Evolutionary conservation across 2,329 filamentous ascomycete species (phyloP).

Genomic region (Rhexocercosporidium sp.): DNA sequence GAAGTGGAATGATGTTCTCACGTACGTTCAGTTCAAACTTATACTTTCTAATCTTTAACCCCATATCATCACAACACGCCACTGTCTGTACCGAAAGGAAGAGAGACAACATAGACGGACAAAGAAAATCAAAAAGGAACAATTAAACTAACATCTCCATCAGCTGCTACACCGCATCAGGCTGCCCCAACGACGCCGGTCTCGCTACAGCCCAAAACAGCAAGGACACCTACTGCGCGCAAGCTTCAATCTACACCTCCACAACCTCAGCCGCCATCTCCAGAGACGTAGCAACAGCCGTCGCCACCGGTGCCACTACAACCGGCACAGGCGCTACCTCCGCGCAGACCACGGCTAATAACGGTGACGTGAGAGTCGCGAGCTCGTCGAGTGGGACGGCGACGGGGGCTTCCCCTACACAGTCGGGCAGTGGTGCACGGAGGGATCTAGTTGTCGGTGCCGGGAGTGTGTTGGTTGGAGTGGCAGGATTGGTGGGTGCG

Average conservation of each 20-base stretch:
- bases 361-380: conserved; percentile 10
- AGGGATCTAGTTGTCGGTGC: conserved; percentile 28
- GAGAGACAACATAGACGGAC: not conserved
- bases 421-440: conserved; percentile 25
- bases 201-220: conserved; percentile 22
- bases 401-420: conserved; percentile 14
- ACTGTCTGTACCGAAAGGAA: not conserved
- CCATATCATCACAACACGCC: not conserved
- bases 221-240: conserved; percentile 36
- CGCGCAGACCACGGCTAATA: conserved; percentile 8
- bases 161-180: conserved; percentile 59
- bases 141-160: conserved; percentile 19
- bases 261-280: conserved; percentile 31
- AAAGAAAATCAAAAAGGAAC: not conserved
- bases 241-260: conserved; percentile 32
- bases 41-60: not conserved
- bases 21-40: conserved; percentile 43
- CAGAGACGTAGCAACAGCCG: conserved; percentile 22
- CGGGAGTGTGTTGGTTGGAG: conserved; percentile 27
- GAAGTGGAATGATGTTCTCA: conserved; percentile 57
- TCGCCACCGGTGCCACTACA: conserved; percentile 10
- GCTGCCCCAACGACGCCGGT: conserved; percentile 59
- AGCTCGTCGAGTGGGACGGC: conserved; percentile 21
- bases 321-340: conserved; percentile 3
- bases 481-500: conserved; percentile 33